phyloP scores from a whole-genome alignment of 2,329 filamentous ascomycete genomes.

The Dactylella cylindrospora region DNA sequence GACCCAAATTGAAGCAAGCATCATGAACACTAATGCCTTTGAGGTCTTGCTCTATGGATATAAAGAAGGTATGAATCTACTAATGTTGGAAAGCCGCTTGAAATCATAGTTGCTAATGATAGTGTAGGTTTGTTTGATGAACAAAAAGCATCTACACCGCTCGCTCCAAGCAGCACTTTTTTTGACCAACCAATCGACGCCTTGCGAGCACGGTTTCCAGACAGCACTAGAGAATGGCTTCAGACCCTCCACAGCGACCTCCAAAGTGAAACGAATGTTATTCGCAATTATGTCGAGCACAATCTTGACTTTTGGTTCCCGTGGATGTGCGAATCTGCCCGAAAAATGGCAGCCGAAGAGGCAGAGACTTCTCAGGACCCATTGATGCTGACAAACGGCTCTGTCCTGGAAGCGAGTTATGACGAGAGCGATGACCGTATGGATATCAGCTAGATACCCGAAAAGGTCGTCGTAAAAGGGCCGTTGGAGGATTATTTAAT shows the following conservation, averaged over 20 bases:
- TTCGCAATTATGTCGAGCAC: conserved; percentile 22
- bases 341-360: conserved; percentile 38
- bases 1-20: conserved; percentile 62
- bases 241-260: conserved; percentile 26
- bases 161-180: conserved; percentile 9
- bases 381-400: conserved; percentile 26
- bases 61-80: conserved; percentile 61
- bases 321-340: conserved; percentile 39
- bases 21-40: conserved; percentile 69
- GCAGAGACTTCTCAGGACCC: neutral
- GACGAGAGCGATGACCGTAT: conserved; percentile 50
- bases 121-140: conserved; percentile 33
- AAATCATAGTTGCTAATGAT: neutral
- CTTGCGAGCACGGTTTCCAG: conserved; percentile 22
- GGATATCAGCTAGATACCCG: conserved; percentile 29
- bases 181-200: conserved; percentile 10
- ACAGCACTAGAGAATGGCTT: conserved; percentile 15
- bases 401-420: conserved; percentile 49
- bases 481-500: too few species aligned
- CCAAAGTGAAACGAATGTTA: conserved; percentile 4
- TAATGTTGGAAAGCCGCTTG: neutral
- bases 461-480: neutral
- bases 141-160: conserved; percentile 28
- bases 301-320: conserved; percentile 43
- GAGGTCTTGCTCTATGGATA: conserved; percentile 66